phyloP scores from a whole-genome alignment of 2,329 filamentous ascomycete genomes.

The Ophiostoma quercus region DNA sequence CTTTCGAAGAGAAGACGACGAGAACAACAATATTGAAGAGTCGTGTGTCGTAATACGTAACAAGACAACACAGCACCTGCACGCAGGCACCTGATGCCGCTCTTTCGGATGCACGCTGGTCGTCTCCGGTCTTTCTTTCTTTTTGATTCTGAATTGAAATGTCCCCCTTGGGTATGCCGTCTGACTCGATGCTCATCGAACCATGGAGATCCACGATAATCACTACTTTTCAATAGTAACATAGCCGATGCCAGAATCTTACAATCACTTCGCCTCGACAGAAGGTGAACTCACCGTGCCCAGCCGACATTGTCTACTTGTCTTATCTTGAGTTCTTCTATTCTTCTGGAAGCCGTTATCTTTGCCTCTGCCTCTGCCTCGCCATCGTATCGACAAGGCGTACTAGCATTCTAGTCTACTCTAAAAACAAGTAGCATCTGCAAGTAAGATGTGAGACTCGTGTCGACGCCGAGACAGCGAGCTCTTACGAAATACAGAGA shows the following conservation, averaged over 20 bases:
- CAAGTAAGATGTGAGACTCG: background rate
- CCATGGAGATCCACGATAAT: background rate
- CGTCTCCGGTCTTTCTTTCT: background rate
- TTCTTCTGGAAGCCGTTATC: slow-evolving; percentile 11
- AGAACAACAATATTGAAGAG: background rate
- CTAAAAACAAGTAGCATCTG: background rate
- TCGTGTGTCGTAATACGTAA: background rate
- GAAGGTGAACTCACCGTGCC: background rate
- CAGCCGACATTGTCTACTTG: background rate
- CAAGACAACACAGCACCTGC: slow-evolving; percentile 7
- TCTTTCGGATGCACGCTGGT: slow-evolving; percentile 1
- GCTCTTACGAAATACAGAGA: background rate
- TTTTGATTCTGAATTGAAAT: background rate
- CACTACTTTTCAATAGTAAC: background rate
- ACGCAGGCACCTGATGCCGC: slow-evolving; percentile 2
- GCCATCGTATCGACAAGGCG: background rate
- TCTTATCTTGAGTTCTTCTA: slow-evolving; percentile 12
- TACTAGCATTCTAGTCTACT: background rate
- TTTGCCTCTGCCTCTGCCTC: background rate
- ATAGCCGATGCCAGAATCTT: no score
- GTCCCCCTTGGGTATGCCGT: background rate
- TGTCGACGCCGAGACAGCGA: slow-evolving; percentile 2
- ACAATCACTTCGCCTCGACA: no score
- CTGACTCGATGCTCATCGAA: background rate
- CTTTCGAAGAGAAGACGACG: background rate